Base-by-base conservation (phyloP, 2,329 filamentous ascomycete genomes). In the Paraphoma sp. region DNA sequence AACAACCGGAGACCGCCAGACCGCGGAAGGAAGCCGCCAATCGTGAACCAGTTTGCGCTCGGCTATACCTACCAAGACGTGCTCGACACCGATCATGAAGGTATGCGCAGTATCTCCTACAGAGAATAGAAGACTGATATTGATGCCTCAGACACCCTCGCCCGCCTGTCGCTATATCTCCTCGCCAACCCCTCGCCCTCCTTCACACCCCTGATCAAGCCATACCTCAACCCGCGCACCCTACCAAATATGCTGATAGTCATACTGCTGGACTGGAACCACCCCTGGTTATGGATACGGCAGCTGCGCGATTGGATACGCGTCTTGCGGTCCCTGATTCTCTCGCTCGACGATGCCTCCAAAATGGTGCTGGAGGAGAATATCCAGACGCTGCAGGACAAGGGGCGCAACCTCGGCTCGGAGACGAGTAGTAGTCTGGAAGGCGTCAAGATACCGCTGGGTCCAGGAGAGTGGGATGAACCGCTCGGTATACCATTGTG, bases 51-150 rank as follows among this genome's bases (percentile, higher is more conserved):
- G 73, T 97, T 96, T 77, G 93, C 93, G 10, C 80, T 97, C 57
- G 93, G 93, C 49, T 97, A 97, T 76, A 97, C 93, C 51, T 97
- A 97, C 79, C 92, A 96, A 75, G 92, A 97, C 78, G 92, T 97
- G 38, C 83, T 97, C 38, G 93, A 97, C 77, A 90, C 92, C 54
- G 93, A 97, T 74, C 93, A 96, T 76, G 94, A 97, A 83, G 91
- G 91, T 93, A 78, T 56, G 77, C 43, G 45, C 31, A 12, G 6
- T 18, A 3, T 9, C 30, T 23, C 16, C 36, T 5, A 3, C 11
- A n/a, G 7, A 12, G 6, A 6, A 1, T 28, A 11, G 44, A 28
- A 2, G 14, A 14, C 10, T 14, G 2, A 44, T 40, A 31, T 61
- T 73, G 46, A 71, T 48, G 38, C 10, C 43, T 11, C 57, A 94